A percentile compares a stretch with the other conserved stretches of the same genome.
Conservation (phyloP, 108 stramenopile species). For the Cyclotella kingstonii region DNA sequence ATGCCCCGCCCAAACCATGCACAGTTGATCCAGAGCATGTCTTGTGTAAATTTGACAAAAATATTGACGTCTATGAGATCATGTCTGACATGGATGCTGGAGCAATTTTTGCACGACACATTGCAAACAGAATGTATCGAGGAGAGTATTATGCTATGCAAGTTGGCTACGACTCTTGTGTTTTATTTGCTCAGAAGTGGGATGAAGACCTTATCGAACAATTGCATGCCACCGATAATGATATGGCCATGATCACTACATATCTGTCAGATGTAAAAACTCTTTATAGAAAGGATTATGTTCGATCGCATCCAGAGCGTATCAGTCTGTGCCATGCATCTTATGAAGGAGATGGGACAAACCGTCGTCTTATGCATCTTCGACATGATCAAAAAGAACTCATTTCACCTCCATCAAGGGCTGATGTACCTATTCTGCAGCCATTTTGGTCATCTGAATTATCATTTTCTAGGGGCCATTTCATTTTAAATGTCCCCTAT, state of each 20-base stretch:
- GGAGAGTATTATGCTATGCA: slow-evolving; percentile 81
- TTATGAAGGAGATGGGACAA: slow-evolving; percentile 33
- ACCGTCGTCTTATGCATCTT: slow-evolving; percentile 27
- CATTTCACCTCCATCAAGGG: slow-evolving; percentile 8
- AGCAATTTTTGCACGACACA: slow-evolving; percentile 62
- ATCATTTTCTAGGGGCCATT: slow-evolving; percentile 67
- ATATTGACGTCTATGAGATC: slow-evolving; percentile 54
- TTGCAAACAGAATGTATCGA: slow-evolving; percentile 72
- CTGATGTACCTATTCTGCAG: slow-evolving; percentile 49
- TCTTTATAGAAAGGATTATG: slow-evolving; percentile 9
- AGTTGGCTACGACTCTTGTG: slow-evolving; percentile 54
- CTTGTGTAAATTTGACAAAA: slow-evolving; percentile 47
- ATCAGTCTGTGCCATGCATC: slow-evolving; percentile 49
- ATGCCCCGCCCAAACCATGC: slow-evolving; percentile 37
- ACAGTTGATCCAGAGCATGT: slow-evolving; percentile 41
- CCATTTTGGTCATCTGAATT: slow-evolving; percentile 86
- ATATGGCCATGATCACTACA: slow-evolving; percentile 61
- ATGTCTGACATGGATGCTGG: slow-evolving; percentile 53
- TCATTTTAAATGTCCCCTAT: slow-evolving; percentile 46
- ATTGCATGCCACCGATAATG: slow-evolving; percentile 49
- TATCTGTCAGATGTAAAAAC: slow-evolving; percentile 44
- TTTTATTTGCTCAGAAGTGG: slow-evolving; percentile 54
- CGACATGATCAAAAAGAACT: slow-evolving; percentile 36
- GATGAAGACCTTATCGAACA: slow-evolving; percentile 59
- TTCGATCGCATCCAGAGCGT: slow-evolving; percentile 13